phyloP scores from a whole-genome alignment of 805 yeast genomes.

The Citeromyces nyonsensis region DNA sequence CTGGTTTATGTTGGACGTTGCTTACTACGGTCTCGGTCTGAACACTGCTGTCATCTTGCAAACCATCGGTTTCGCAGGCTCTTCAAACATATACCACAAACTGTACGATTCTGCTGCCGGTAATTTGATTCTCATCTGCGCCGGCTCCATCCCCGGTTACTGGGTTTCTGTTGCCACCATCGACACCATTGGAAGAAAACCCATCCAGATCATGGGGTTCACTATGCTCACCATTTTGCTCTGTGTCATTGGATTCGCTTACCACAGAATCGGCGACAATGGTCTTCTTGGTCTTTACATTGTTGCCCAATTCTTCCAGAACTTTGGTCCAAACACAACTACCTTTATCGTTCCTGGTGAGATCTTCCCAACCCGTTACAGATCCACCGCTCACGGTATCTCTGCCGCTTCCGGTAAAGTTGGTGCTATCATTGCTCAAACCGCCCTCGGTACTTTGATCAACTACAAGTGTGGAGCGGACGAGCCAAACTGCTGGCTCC shows the following conservation, averaged over 20 bases:
- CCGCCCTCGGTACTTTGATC: conserved; percentile 59
- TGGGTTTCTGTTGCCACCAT: conserved; percentile 39
- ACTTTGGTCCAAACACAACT: conserved; percentile 52
- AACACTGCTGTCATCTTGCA: conserved; percentile 58
- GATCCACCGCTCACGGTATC: conserved; percentile 54
- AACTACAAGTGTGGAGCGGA: conserved; percentile 50
- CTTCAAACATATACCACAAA: conserved; percentile 22
- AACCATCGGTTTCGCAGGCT: conserved; percentile 61
- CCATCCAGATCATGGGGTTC: conserved; percentile 42
- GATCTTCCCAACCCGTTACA: conserved; percentile 47
- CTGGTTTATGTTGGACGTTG: conserved; percentile 73
- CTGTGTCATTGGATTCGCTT: conserved; percentile 43
- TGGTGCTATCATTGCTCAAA: conserved; percentile 54
- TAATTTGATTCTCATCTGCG: conserved; percentile 41
- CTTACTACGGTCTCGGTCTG: conserved; percentile 64
- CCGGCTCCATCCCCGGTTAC: conserved; percentile 50
- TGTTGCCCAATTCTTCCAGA: conserved; percentile 47
- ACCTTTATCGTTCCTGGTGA: conserved; percentile 54
- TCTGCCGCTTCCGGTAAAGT: conserved; percentile 53
- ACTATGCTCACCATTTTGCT: conserved; percentile 35
- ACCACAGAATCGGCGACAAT: conserved; percentile 27
- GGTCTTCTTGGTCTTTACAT: conserved; percentile 42
- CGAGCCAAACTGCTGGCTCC: conserved; percentile 52
- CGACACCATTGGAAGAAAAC: conserved; percentile 43
- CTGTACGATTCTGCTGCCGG: conserved; percentile 31